Conservation (phyloP, 768 basidiomycete genomes). For the Plicaturopsis crispa region DNA sequence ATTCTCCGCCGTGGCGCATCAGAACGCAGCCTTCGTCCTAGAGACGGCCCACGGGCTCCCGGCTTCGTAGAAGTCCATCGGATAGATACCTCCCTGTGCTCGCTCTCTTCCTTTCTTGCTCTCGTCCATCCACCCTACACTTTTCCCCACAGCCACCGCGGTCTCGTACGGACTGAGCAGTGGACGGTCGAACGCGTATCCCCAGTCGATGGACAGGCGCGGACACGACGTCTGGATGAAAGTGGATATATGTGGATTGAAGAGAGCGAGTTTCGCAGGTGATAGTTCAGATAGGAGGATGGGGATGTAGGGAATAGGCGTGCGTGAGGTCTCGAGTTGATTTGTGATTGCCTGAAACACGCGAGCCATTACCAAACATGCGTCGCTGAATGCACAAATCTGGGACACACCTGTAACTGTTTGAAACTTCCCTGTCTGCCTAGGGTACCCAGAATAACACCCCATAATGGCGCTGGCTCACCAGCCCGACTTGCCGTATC, state of each 20-base stretch:
- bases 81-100: constrained; percentile 42
- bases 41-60: constrained; percentile 73
- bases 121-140: constrained; percentile 56
- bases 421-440: constrained; percentile 91
- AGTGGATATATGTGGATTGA: constrained; percentile 72
- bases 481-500: constrained; percentile 14
- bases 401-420: constrained; percentile 60
- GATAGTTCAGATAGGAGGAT: constrained; percentile 97
- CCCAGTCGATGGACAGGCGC: constrained; percentile 96
- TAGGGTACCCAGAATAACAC: constrained; percentile 87
- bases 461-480: constrained; percentile 58
- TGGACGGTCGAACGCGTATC: constrained; percentile 88
- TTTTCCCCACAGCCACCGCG: constrained; percentile 65
- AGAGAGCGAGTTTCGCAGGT: constrained; percentile 84
- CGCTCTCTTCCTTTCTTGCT: constrained; percentile 14
- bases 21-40: constrained; percentile 46
- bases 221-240: constrained; percentile 98
- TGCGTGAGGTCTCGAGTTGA: constrained; percentile 50
- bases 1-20: too few species aligned
- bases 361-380: background rate
- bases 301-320: constrained; percentile 69
- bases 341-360: constrained; percentile 57
- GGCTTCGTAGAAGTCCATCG: constrained; percentile 95
- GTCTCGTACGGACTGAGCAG: constrained; percentile 92
- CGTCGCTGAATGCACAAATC: background rate